phyloP scores from a whole-genome alignment of 805 yeast species.

The Cyberlindnera suaveolens region DNA sequence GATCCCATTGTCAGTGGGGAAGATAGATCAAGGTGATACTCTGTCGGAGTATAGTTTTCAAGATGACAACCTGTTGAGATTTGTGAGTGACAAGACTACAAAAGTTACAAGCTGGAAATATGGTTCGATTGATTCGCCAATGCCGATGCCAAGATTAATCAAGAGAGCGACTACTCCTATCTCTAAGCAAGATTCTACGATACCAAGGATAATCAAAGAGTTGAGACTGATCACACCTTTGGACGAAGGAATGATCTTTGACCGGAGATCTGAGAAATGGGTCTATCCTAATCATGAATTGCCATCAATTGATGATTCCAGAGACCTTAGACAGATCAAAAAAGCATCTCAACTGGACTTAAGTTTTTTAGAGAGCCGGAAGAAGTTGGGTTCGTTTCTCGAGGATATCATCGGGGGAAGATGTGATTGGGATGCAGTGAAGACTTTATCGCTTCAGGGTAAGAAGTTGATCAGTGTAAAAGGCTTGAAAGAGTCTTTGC shows the following conservation, averaged over 20 bases:
- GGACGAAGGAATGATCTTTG: slow-evolving; percentile 20
- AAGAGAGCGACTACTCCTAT: neutral
- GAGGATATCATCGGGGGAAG: slow-evolving; percentile 31
- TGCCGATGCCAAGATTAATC: slow-evolving; percentile 20
- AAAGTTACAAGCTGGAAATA: slow-evolving; percentile 17
- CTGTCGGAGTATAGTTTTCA: too few species aligned
- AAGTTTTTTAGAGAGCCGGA: slow-evolving; percentile 39
- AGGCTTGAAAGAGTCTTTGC: slow-evolving; percentile 35
- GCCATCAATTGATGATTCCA: neutral
- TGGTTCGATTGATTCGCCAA: slow-evolving; percentile 17
- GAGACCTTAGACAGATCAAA: slow-evolving; percentile 27
- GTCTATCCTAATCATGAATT: slow-evolving; percentile 4
- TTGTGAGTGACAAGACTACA: slow-evolving; percentile 3
- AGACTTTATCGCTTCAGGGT: slow-evolving; percentile 27
- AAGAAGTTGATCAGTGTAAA: slow-evolving; percentile 30
- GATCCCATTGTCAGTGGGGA: neutral
- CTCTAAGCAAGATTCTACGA: too few species aligned
- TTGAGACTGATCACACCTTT: slow-evolving; percentile 18
- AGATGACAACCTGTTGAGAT: neutral
- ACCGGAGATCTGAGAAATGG: slow-evolving; percentile 14
- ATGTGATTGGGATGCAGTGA: slow-evolving; percentile 35
- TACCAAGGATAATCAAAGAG: slow-evolving; percentile 1
- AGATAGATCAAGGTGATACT: too few species aligned
- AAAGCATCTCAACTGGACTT: slow-evolving; percentile 36
- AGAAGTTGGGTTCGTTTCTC: slow-evolving; percentile 33